phyloP scores from a whole-genome alignment of 1,139 yeast species.

The Taphrina deformans region DNA sequence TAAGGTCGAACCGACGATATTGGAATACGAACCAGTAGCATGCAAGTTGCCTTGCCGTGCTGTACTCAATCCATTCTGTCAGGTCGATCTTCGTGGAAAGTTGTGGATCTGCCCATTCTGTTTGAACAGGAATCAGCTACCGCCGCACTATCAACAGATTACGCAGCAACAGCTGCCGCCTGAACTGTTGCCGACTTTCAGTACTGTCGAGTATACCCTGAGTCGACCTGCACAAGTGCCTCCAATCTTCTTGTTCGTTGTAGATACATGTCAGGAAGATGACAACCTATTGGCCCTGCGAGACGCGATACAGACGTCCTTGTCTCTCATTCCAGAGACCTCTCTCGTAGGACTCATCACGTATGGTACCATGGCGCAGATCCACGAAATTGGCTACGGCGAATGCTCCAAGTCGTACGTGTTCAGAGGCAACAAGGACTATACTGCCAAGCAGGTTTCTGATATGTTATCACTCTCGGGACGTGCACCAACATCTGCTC shows the following conservation, averaged over 20 bases:
- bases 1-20: conserved; percentile 74
- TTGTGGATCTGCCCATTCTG: conserved; percentile 92
- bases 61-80: conserved; percentile 79
- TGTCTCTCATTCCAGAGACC: conserved; percentile 86
- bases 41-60: conserved; percentile 86
- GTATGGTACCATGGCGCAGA: conserved; percentile 81
- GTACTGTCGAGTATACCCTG: conserved; percentile 90
- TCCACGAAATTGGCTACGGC: conserved; percentile 84
- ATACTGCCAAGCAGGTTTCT: conserved; percentile 69
- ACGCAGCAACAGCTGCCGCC: conserved; percentile 81
- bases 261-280: conserved; percentile 92
- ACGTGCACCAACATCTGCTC: conserved; percentile 45
- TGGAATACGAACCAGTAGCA: conserved; percentile 84
- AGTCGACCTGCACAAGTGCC: conserved; percentile 86
- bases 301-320: conserved; percentile 77
- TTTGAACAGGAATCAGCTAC: conserved; percentile 78
- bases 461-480: conserved; percentile 65
- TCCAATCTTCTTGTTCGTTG: conserved; percentile 87
- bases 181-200: conserved; percentile 72
- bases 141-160: conserved; percentile 83
- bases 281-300: conserved; percentile 88
- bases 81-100: conserved; percentile 75
- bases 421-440: conserved; percentile 90
- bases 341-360: conserved; percentile 90
- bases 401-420: conserved; percentile 78